Conservation (phyloP, 192 early-diverging fungal genomes). For the Ambispora gerdemannii region DNA sequence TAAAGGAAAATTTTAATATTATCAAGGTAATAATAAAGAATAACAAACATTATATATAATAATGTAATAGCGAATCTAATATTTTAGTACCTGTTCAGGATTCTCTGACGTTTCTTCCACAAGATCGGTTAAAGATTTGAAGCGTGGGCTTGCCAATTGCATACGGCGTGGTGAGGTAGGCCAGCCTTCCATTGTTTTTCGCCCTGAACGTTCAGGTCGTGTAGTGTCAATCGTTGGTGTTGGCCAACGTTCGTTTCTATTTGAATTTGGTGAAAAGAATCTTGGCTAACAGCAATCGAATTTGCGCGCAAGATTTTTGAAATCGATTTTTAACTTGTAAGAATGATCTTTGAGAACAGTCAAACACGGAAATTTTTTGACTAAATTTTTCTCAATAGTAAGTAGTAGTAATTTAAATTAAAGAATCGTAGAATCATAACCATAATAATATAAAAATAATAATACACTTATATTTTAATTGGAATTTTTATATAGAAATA, state of each 20-base stretch:
- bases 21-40: neutral
- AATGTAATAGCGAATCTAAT: no score
- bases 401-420: neutral
- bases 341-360: no score
- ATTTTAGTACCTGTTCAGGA: conserved; percentile 27
- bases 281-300: conserved; percentile 13
- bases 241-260: conserved; percentile 6
- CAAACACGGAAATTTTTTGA: neutral
- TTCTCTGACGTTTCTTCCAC: conserved; percentile 11
- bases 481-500: neutral
- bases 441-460: neutral
- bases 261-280: conserved; percentile 1
- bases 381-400: neutral
- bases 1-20: neutral
- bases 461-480: neutral
- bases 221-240: conserved; percentile 10
- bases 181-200: conserved; percentile 22
- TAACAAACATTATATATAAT: neutral
- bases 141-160: conserved; percentile 24
- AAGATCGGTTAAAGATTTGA: conserved; percentile 23
- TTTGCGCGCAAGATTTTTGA: neutral
- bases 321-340: neutral
- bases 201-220: neutral
- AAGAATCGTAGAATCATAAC: neutral
- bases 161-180: conserved; percentile 24